Evolutionary conservation across 345 rosid genomes (phyloP), one percentile per base, ranked within the genome.

Genomic region (Moringa oleifera): DNA sequence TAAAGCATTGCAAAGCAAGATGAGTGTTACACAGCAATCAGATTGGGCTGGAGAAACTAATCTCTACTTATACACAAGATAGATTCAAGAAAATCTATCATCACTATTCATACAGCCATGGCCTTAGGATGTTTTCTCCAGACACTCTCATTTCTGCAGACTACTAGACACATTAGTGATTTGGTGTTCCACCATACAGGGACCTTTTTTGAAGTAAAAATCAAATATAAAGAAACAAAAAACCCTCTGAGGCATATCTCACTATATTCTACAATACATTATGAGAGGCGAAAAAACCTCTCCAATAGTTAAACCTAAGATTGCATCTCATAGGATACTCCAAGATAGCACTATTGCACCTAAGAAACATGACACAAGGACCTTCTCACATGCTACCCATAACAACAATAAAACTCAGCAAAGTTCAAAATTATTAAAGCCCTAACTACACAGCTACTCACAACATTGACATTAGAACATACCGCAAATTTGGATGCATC

Each of bases 401-500:
- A 41, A 15, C 1, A 41, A 41, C 1, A 4, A 16, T 1, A 11
- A 16, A 41, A 41, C 12, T 41, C 12, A 41, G 47, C 13, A 11
- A 41, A 41, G 12, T 7, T 41, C 17, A 41, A 8, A 28, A 41
- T 4, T 7, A 51, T 12, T 18, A 51, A 19, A n/a, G 20, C 41
- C 24, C 18, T 19, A 15, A 66, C 41, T 7, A n/a, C 20, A 36
- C 13, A 65, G 52, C 7, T 31, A 64, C n/a, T 23, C 59, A 62
- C 19, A 19, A 51, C 18, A 53, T 9, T 56, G 28, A 53, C 45
- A 18, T n/a, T 66, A 63, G 67, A 55, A 80, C 95, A 81, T 82
- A 95, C 99, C 70, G 79, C 85, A 70, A 89, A 80, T 75, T 79
- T 89, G 58, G 86, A 81, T 37, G 90, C 90, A 65, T 95, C 90